A percentile compares a stretch with the other conserved stretches of the same genome.
These are phyloP conservation scores for Xylariaceae sp. DNA, from an alignment of 2,329 filamentous ascomycete genomes.

Conservation along the genomic window DNA sequence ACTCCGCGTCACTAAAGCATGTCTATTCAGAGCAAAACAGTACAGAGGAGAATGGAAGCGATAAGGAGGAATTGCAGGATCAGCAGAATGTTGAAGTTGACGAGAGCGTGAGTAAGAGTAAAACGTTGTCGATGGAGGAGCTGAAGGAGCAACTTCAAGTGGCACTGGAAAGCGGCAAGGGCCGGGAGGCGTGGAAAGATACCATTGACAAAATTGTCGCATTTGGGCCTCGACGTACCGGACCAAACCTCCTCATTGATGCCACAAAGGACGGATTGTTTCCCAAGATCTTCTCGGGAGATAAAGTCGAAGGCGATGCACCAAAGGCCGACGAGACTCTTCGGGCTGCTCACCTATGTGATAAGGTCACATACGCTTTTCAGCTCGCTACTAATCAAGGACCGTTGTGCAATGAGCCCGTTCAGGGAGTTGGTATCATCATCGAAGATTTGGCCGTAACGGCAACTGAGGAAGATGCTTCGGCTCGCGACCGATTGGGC, in stretches of 20 bases:
- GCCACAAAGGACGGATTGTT: slow-evolving; percentile 64
- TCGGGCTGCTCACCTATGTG: slow-evolving; percentile 64
- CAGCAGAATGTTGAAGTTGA: slow-evolving; percentile 45
- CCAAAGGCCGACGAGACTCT: slow-evolving; percentile 46
- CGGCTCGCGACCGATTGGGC: slow-evolving; percentile 61
- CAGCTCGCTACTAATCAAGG: slow-evolving; percentile 86
- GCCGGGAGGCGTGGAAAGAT: slow-evolving; percentile 70
- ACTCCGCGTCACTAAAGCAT: slow-evolving; percentile 70
- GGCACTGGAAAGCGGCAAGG: slow-evolving; percentile 65
- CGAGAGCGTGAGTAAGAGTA: slow-evolving; percentile 52
- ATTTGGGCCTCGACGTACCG: slow-evolving; percentile 79
- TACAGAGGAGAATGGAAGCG: slow-evolving; percentile 34
- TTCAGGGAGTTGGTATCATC: slow-evolving; percentile 88
- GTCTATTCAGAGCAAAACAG: slow-evolving; percentile 67
- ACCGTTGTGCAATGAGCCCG: slow-evolving; percentile 84
- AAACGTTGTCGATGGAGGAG: slow-evolving; percentile 64
- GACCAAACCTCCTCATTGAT: slow-evolving; percentile 87
- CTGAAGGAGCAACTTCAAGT: slow-evolving; percentile 67
- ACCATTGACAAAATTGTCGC: slow-evolving; percentile 76
- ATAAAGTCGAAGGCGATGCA: slow-evolving; percentile 29
- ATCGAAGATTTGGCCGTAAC: slow-evolving; percentile 71
- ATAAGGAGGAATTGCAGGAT: slow-evolving; percentile 33
- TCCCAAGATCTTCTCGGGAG: slow-evolving; percentile 57
- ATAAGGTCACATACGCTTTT: slow-evolving; percentile 91
- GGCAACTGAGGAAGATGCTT: slow-evolving; percentile 44